Evolutionary conservation across 805 yeast genomes (phyloP).

Genomic region (Nakazawaea molendinolei): DNA sequence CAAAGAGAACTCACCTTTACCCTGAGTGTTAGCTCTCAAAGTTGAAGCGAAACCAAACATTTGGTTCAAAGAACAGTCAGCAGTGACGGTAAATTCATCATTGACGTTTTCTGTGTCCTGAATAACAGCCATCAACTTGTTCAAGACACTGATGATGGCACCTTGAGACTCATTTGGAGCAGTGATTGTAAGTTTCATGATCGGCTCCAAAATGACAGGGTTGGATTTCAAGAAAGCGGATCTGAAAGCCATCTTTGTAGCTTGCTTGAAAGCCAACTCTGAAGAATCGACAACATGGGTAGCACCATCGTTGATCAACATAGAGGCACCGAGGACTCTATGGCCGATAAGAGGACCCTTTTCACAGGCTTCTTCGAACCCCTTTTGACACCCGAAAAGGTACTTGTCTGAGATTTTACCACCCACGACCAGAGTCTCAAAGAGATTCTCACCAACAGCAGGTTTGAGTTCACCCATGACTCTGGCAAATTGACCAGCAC

Average conservation of each 20-base stretch:
- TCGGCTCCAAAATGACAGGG: slow-evolving; percentile 92
- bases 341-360: slow-evolving; percentile 97
- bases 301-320: slow-evolving; percentile 95
- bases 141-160: slow-evolving; percentile 80
- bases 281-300: slow-evolving; percentile 96
- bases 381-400: slow-evolving; percentile 89
- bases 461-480: slow-evolving; percentile 80
- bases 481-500: slow-evolving; percentile 98
- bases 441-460: slow-evolving; percentile 57
- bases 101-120: slow-evolving; percentile 89
- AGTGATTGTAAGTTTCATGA: slow-evolving; percentile 87
- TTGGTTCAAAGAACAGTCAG: slow-evolving; percentile 94
- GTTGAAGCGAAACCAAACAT: slow-evolving; percentile 96
- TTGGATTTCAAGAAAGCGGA: slow-evolving; percentile 79
- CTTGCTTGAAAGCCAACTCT: slow-evolving; percentile 91
- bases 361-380: slow-evolving; percentile 89
- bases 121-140: slow-evolving; percentile 88
- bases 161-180: slow-evolving; percentile 98
- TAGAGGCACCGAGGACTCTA: slow-evolving; percentile 83
- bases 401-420: slow-evolving; percentile 96
- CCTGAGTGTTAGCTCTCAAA: slow-evolving; percentile 94
- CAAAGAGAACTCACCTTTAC: slow-evolving; percentile 95
- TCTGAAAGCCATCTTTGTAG: slow-evolving; percentile 86
- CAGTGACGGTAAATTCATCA: slow-evolving; percentile 88
- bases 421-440: slow-evolving; percentile 87